Percentiles rank a stretch among this genome's conserved stretches.
phyloP scores from a whole-genome alignment of 441 rosid genomes.

The Flueggea neowawraea region DNA sequence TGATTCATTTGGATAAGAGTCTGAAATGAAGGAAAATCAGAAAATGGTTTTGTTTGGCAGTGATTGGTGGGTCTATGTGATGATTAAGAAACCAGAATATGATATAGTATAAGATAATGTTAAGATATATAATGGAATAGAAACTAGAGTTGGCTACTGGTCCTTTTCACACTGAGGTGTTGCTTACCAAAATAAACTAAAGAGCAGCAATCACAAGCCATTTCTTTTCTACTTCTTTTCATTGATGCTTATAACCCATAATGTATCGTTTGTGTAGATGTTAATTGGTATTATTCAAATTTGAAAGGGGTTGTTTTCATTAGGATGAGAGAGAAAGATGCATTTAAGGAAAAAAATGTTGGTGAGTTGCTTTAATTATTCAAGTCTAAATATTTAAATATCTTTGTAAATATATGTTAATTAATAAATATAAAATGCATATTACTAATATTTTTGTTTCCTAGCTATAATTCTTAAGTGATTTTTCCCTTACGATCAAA shows the following conservation, averaged over 20 bases:
- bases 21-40: neutral
- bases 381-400: too few species aligned
- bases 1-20: conserved; percentile 14
- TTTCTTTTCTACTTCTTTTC: neutral
- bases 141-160: conserved; percentile 36
- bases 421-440: too few species aligned
- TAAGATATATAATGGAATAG: conserved; percentile 26
- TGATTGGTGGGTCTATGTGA: conserved; percentile 23
- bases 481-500: too few species aligned
- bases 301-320: conserved; percentile 14
- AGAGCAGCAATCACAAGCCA: neutral
- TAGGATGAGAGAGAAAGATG: neutral
- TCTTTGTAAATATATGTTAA: too few species aligned
- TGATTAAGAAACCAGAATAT: conserved; percentile 16
- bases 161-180: conserved; percentile 40
- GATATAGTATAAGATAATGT: conserved; percentile 7
- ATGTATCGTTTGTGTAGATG: neutral
- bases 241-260: conserved; percentile 13
- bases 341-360: neutral
- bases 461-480: too few species aligned
- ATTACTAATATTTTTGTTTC: too few species aligned
- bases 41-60: too few species aligned
- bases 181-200: conserved; percentile 32
- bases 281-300: conserved; percentile 10
- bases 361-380: too few species aligned